These are phyloP conservation scores for Misopates orontium DNA, from an alignment of 257 asterid species.

Conservation along the genomic window DNA sequence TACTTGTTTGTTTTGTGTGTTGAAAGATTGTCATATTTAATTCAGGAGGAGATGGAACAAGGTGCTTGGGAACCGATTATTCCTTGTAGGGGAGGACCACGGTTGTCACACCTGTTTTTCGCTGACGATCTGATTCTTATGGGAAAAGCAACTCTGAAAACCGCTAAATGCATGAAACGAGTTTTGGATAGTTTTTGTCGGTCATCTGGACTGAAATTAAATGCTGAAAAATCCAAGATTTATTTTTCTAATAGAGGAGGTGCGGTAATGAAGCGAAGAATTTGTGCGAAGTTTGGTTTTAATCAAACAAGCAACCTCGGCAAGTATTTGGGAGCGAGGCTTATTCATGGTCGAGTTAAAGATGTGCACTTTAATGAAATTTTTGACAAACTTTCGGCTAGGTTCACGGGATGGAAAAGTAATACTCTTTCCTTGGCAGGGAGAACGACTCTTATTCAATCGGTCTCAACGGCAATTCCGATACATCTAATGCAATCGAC, in stretches of 20 bases:
- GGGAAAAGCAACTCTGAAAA: background rate
- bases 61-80: no score
- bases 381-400: background rate
- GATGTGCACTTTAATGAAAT: background rate
- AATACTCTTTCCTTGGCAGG: background rate
- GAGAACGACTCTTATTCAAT: background rate
- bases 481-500: background rate
- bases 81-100: no score
- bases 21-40: no score
- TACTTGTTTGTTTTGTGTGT: no score
- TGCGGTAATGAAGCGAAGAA: no score
- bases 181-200: background rate
- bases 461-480: background rate
- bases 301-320: background rate
- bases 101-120: no score
- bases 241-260: background rate
- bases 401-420: background rate
- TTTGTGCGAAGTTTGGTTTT: background rate
- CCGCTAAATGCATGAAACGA: background rate
- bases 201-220: background rate
- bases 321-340: background rate
- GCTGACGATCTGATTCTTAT: background rate
- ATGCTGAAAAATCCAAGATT: background rate
- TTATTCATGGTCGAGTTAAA: background rate
- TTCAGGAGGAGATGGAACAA: no score